Percentiles rank a stretch among this genome's conserved stretches.
These are phyloP conservation scores for Amanita phalloides DNA, from an alignment of 768 basidiomycete genomes.

Conservation along the genomic window DNA sequence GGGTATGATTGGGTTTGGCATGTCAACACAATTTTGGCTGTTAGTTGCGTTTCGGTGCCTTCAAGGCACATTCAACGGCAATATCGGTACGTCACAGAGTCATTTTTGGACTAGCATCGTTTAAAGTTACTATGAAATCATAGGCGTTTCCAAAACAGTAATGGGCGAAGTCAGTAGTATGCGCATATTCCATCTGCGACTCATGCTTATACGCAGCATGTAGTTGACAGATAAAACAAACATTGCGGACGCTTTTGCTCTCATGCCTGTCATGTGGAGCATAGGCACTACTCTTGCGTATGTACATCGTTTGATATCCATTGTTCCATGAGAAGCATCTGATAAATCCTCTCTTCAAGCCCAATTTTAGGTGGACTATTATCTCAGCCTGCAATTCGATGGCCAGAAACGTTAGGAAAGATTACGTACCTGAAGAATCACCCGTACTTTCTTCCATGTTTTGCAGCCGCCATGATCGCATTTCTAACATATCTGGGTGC, in stretches of 20 bases:
- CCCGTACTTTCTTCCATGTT: constrained; percentile 28
- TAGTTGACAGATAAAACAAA: constrained; percentile 31
- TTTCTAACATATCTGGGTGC: constrained; percentile 13
- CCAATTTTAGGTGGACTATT: constrained; percentile 22
- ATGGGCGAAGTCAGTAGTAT: neutral
- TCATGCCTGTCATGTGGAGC: constrained; percentile 25
- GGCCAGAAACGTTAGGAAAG: constrained; percentile 16
- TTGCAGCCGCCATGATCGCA: constrained; percentile 14
- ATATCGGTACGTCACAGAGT: neutral
- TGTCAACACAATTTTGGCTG: constrained; percentile 27
- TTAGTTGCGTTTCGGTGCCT: constrained; percentile 12
- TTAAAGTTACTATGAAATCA: constrained; percentile 20
- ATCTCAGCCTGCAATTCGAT: constrained; percentile 17
- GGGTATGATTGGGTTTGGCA: constrained; percentile 30
- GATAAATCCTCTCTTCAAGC: constrained; percentile 4
- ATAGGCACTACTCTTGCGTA: constrained; percentile 21
- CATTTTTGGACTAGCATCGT: constrained; percentile 15
- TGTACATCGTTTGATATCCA: constrained; percentile 1
- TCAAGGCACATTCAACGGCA: constrained; percentile 6
- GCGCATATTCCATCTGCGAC: neutral
- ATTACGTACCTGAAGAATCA: constrained; percentile 16
- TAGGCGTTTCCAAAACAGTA: constrained; percentile 1
- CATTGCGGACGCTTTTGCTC: constrained; percentile 25
- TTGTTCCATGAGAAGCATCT: neutral
- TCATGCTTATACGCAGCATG: constrained; percentile 18